phyloP scores from a whole-genome alignment of 2,329 filamentous ascomycete species.

The Akanthomyces dipterigenus region DNA sequence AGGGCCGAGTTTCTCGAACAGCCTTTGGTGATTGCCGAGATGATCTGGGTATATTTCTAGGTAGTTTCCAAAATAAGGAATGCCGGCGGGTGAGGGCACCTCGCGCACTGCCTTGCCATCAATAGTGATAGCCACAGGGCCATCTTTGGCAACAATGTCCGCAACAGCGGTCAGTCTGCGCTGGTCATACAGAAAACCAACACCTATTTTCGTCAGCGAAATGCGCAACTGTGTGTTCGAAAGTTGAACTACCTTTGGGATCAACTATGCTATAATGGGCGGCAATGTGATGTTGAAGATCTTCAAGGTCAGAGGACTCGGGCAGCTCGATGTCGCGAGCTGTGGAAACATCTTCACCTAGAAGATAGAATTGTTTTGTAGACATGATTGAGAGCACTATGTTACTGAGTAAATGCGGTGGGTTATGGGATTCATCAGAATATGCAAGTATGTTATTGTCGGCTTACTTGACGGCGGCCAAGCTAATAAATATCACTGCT shows the following conservation, averaged over 20 bases:
- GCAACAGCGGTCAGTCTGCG: constrained; percentile 24
- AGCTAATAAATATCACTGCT: neutral
- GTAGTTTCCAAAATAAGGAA: constrained; percentile 46
- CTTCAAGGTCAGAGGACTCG: constrained; percentile 27
- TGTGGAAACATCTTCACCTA: constrained; percentile 32
- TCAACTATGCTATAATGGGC: constrained; percentile 38
- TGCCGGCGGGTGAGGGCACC: constrained; percentile 42
- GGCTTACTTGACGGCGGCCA: neutral
- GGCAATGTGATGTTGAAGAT: constrained; percentile 32
- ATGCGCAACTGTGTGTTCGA: neutral
- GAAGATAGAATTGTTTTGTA: constrained; percentile 33
- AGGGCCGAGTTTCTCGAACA: constrained; percentile 47
- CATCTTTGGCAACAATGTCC: constrained; percentile 28
- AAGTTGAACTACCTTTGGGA: constrained; percentile 26
- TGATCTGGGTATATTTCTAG: constrained; percentile 52
- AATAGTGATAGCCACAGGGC: constrained; percentile 36
- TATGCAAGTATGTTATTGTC: neutral
- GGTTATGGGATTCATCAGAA: neutral
- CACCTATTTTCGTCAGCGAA: constrained; percentile 21
- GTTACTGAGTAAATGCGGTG: neutral
- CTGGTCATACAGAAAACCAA: constrained; percentile 28
- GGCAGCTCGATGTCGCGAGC: constrained; percentile 32
- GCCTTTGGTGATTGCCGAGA: constrained; percentile 47
- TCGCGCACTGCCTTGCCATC: constrained; percentile 42
- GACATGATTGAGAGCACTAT: constrained; percentile 22